These are phyloP conservation scores for Rhizopogon vesiculosus DNA, from an alignment of 768 basidiomycete species.

Conservation along the genomic window DNA sequence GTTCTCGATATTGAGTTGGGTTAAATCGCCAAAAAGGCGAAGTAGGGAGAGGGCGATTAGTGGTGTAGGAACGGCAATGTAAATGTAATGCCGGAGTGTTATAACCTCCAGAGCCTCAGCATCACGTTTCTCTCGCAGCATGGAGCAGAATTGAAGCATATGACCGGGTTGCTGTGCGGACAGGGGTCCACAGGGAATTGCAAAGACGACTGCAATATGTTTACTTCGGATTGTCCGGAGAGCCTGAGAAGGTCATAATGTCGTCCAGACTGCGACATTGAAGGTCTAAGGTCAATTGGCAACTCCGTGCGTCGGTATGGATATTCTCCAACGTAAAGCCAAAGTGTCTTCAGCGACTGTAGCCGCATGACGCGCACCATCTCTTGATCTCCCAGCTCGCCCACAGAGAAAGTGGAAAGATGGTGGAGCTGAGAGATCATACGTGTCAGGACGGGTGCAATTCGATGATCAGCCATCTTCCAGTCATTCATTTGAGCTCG, in stretches of 20 bases:
- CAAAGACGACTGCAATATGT: not conserved
- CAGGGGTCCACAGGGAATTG: too few relatives aligned
- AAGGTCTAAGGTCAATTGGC: not conserved
- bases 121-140: not conserved
- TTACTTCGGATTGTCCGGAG: not conserved
- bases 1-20: constrained; percentile 8
- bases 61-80: too few relatives aligned
- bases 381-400: not conserved
- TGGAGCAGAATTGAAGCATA: not conserved
- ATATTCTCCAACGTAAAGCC: not conserved
- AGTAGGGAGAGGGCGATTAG: not conserved
- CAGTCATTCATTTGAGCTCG: not conserved
- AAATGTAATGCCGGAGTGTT: not conserved
- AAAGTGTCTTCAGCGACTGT: not conserved
- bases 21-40: not conserved
- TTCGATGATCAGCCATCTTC: not conserved
- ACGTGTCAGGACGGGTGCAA: not conserved
- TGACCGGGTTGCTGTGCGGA: too few relatives aligned
- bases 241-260: not conserved
- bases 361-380: not conserved
- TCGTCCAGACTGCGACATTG: not conserved
- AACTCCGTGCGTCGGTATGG: not conserved
- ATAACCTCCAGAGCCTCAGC: not conserved
- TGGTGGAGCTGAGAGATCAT: not conserved
- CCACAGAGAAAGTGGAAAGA: not conserved